Conservation (phyloP, 805 yeast genomes). For the Schwanniomyces pseudopolymorphus region DNA sequence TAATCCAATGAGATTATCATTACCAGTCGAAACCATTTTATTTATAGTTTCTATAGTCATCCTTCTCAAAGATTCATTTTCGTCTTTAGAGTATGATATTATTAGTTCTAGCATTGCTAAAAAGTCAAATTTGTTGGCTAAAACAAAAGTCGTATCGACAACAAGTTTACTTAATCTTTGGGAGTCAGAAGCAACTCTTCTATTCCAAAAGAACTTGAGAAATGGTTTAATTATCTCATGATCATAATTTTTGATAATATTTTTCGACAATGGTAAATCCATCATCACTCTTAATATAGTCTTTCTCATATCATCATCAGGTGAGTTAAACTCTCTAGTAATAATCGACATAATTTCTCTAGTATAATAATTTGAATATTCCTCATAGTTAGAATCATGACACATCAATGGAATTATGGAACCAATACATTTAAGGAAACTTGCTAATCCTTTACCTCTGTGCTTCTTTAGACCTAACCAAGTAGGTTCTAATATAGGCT, state of each 20-base stretch:
- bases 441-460: constrained; percentile 74
- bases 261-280: constrained; percentile 62
- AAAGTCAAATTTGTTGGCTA: constrained; percentile 70
- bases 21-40: constrained; percentile 45
- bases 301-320: constrained; percentile 84
- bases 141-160: constrained; percentile 65
- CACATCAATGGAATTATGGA: constrained; percentile 83
- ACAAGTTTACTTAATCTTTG: constrained; percentile 55
- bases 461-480: constrained; percentile 80
- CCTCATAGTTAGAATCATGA: constrained; percentile 48
- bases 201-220: constrained; percentile 74
- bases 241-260: constrained; percentile 50
- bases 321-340: constrained; percentile 69
- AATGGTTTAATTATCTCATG: constrained; percentile 60
- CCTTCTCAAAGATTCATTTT: constrained; percentile 72
- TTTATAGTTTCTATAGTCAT: constrained; percentile 76
- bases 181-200: constrained; percentile 72
- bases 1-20: constrained; percentile 48
- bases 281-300: constrained; percentile 69
- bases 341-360: constrained; percentile 68
- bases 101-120: constrained; percentile 57
- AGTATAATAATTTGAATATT: constrained; percentile 75
- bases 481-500: constrained; percentile 65
- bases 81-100: constrained; percentile 67
- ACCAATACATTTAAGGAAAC: constrained; percentile 76